Conservation (phyloP, 177 flowering plant species). For the Tripterygium wilfordii region DNA sequence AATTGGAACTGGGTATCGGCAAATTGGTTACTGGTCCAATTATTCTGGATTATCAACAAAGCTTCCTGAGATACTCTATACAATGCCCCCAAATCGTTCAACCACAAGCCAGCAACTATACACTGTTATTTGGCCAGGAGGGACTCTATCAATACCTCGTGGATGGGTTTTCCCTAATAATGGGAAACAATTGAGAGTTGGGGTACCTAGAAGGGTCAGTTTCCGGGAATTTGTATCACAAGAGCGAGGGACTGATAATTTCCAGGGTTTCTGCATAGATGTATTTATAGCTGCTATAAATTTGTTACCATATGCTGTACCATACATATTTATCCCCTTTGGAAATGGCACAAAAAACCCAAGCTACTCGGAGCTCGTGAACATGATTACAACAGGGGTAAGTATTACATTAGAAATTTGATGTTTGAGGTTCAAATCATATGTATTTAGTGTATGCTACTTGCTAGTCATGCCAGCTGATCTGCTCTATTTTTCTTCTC, state of each 20-base stretch:
- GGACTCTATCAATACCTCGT: conserved; percentile 44
- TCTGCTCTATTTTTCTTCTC: background rate
- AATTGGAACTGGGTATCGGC: conserved; percentile 55
- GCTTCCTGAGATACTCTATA: conserved; percentile 58
- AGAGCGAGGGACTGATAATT: conserved; percentile 34
- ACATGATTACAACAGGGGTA: conserved; percentile 51
- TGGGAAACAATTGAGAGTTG: conserved; percentile 58
- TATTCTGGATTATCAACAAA: conserved; percentile 56
- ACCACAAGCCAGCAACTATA: conserved; percentile 38
- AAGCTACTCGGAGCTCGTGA: conserved; percentile 56
- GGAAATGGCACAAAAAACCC: conserved; percentile 71
- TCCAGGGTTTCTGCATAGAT: conserved; percentile 81
- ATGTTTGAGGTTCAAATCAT: conserved; percentile 1
- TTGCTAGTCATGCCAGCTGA: no score
- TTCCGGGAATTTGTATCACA: conserved; percentile 58
- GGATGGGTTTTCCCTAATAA: conserved; percentile 84
- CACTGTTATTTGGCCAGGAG: conserved; percentile 75
- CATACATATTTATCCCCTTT: conserved; percentile 45
- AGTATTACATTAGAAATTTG: conserved; percentile 22
- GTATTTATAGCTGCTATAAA: conserved; percentile 68
- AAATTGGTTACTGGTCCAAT: conserved; percentile 78
- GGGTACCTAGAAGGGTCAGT: conserved; percentile 63
- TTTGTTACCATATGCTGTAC: conserved; percentile 73
- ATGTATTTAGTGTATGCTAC: background rate
- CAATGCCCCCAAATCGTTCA: conserved; percentile 51